Evolutionary conservation across 768 basidiomycete genomes (phyloP), one percentile per base, ranked within the genome.

Genomic region (Suillus sp.): DNA sequence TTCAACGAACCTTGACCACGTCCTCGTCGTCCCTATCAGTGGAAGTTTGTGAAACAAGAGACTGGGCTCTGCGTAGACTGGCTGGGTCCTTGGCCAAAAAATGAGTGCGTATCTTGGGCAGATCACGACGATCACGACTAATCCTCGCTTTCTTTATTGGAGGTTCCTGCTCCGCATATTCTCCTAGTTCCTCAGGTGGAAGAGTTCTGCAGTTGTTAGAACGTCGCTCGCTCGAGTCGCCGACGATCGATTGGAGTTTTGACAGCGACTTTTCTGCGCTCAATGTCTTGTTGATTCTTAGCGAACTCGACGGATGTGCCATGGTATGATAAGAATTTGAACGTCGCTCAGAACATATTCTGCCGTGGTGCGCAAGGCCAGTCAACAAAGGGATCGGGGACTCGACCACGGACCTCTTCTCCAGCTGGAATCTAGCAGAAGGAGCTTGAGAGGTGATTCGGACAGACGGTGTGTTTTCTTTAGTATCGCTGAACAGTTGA

Each of bases 61-160:
- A 81, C 20, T 68, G 71, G 0, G 80, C 80, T 30, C 79, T 75
- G 43, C 81, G 75, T 13, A 80, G 22, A 61, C 81, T 82, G 0
- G 80, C 81, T 27, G 79, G 76, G 5, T 70, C 65, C 32, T 65
- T 74, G 3, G 78, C 75, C 22, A 69, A 60, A 27, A 69, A 75
- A 40, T 32, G 54, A 14, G 55, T 40, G 56, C 56, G 32, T 30
- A 32, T n/a, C 30, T 61, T 38, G 47, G 18, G 1, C 59, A n/a
- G 18, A 18, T 57, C 27, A 4, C 59, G 34, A 5, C 63, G 22
- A 43, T 43, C 58, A 8, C 40, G 57, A 27, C 68, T 64, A 18
- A 66, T 60, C 48, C 69, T 74, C 20, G 4, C n/a, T 32, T 64
- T 74, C 51, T 74, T 74, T 47, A 42, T 5, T 62, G 66, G 40